phyloP scores from a whole-genome alignment of 2,329 filamentous ascomycete species.

The Chrysoporthe austroafricana region DNA sequence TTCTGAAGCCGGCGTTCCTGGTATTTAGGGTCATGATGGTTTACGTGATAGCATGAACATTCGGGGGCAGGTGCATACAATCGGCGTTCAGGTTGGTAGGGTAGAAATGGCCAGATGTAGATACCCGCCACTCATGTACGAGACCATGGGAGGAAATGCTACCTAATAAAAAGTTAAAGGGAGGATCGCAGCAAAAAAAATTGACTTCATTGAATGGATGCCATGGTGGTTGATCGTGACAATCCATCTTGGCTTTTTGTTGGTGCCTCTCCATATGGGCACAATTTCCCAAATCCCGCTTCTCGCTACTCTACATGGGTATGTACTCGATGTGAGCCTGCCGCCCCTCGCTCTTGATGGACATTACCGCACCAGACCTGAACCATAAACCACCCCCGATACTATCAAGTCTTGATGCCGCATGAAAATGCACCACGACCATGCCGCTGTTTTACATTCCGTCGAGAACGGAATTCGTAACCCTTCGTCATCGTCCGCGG shows the following conservation, averaged over 20 bases:
- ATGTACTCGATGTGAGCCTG: constrained; percentile 14
- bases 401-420: not conserved
- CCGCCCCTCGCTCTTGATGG: constrained; percentile 14
- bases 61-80: constrained; percentile 10
- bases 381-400: constrained; percentile 2
- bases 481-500: constrained; percentile 6
- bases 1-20: constrained; percentile 20
- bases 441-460: constrained; percentile 13
- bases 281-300: constrained; percentile 6
- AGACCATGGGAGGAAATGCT: no score
- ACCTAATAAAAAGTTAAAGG: not conserved
- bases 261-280: constrained; percentile 12
- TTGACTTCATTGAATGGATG: constrained; percentile 11
- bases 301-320: constrained; percentile 10
- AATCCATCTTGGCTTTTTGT: constrained; percentile 1
- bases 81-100: constrained; percentile 15
- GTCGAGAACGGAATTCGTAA: not conserved
- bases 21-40: constrained; percentile 15
- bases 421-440: not conserved
- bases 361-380: constrained; percentile 2
- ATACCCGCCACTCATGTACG: constrained; percentile 20
- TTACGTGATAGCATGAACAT: not conserved
- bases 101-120: constrained; percentile 7
- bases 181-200: constrained; percentile 1
- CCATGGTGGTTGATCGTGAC: constrained; percentile 3